Percentiles rank a stretch among this genome's conserved stretches.
Evolutionary conservation across 2,329 filamentous ascomycete species (phyloP).

Genomic region (Penicillium frequentans): DNA sequence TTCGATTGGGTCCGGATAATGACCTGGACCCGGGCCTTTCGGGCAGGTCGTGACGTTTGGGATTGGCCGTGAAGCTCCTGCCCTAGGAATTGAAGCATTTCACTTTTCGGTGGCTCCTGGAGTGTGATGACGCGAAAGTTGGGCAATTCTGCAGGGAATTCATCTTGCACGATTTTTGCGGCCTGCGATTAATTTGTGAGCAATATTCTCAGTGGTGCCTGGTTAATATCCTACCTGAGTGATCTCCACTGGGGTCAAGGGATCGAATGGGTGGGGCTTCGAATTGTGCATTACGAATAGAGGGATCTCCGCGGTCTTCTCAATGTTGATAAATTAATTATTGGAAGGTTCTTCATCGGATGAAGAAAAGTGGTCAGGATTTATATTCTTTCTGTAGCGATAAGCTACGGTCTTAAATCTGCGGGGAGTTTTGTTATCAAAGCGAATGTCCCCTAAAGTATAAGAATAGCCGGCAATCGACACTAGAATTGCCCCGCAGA

Average conservation of each 20-base stretch:
- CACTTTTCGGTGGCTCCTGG: constrained; percentile 51
- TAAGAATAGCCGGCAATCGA: constrained; percentile 15
- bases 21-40: constrained; percentile 44
- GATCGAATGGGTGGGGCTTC: constrained; percentile 1
- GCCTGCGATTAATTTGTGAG: constrained; percentile 10
- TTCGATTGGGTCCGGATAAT: constrained; percentile 1
- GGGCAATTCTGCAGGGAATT: neutral
- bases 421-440: neutral
- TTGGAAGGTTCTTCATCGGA: neutral
- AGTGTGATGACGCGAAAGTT: constrained; percentile 54
- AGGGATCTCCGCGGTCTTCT: neutral
- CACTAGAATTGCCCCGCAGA: neutral
- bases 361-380: neutral
- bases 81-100: constrained; percentile 49
- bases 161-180: neutral
- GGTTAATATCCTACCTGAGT: neutral
- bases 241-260: neutral
- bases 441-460: constrained; percentile 15
- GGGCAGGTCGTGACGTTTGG: constrained; percentile 24
- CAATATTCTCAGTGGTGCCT: constrained; percentile 19
- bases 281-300: neutral
- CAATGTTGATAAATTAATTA: neutral
- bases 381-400: neutral
- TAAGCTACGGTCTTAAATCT: neutral
- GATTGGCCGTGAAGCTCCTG: constrained; percentile 38